Base-by-base conservation (phyloP, 345 rosid species). In the Punica granatum region DNA sequence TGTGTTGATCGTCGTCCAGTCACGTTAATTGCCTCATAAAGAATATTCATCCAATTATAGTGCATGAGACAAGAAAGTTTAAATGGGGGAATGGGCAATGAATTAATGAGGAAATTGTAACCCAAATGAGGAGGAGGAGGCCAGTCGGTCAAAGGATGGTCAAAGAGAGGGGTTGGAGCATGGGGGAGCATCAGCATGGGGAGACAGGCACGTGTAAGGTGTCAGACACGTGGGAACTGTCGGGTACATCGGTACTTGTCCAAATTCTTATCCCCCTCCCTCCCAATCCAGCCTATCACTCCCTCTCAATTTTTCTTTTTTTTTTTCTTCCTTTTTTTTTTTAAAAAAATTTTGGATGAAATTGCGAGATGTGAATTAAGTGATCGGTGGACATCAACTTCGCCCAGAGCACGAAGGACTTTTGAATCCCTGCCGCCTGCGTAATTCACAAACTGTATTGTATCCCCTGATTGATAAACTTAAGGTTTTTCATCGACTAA, bases 141-240 rank as follows among this genome's bases (percentile, higher is more conserved):
- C 9, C 0, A 4, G 58, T 56, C 32, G 12, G 61, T 56, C 33
- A 26, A 56, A 26, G 60, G 61, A 28, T 10, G 61, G 33, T 23
- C 59, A 53, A n/a, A 25, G 59, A 23, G 28, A 10, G 30, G 51
- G 44, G 15, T 46, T 54, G 42, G 25, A 23, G 60, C 44, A 31
- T 54, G n/a, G 51, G 51, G 62, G 51, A 74, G 65, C 49, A 56
- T 53, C 69, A 73, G 69, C 62, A 39, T 66, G 73, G 33, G 16
- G 61, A 56, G 56, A 68, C 67, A 21, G 63, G 66, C 25, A 33
- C 26, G 60, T 48, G 51, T 42, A 56, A 30, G 19, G 66, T 56
- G 79, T 65, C 75, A 35, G 70, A 31, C 79, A 80, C 77, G 75
- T 72, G 79, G 73, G 70, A 69, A 33, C 6, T 77, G 77, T 80